phyloP scores from a whole-genome alignment of 192 early-diverging fungal genomes.

The Coemansia guatemalensis region DNA sequence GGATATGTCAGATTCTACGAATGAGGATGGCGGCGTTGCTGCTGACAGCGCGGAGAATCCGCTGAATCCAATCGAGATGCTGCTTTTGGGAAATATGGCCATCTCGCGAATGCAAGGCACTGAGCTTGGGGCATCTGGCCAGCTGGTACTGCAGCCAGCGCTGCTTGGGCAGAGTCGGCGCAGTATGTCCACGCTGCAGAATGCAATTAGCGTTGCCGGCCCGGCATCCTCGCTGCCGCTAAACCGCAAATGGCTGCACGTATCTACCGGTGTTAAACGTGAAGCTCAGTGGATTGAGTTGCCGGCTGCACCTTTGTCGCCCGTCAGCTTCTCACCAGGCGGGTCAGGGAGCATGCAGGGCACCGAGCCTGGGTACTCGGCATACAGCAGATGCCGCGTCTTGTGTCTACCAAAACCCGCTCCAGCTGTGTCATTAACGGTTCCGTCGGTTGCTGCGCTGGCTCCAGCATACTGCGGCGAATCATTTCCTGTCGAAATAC shows the following conservation, averaged over 20 bases:
- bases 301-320: conserved; percentile 16
- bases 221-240: conserved; percentile 21
- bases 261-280: background rate
- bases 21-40: background rate
- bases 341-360: background rate
- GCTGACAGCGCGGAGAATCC: conserved; percentile 4
- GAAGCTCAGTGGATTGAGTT: conserved; percentile 24
- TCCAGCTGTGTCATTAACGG: conserved; percentile 6
- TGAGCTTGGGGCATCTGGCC: conserved; percentile 1
- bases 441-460: conserved; percentile 15
- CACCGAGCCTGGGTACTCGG: conserved; percentile 25
- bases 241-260: conserved; percentile 24
- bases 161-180: background rate
- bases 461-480: conserved; percentile 42
- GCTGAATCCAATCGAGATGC: conserved; percentile 29
- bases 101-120: conserved; percentile 14
- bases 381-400: conserved; percentile 42
- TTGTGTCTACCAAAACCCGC: conserved; percentile 11
- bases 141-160: conserved; percentile 2
- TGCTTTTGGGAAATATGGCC: conserved; percentile 26
- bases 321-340: background rate
- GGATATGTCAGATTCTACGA: background rate
- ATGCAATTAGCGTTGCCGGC: conserved; percentile 14
- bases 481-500: conserved; percentile 30
- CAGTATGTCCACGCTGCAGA: conserved; percentile 9